Percentiles rank a stretch among this genome's conserved stretches.
Evolutionary conservation across 768 basidiomycete genomes (phyloP).

Genomic region (Xanthoconium purpureum): DNA sequence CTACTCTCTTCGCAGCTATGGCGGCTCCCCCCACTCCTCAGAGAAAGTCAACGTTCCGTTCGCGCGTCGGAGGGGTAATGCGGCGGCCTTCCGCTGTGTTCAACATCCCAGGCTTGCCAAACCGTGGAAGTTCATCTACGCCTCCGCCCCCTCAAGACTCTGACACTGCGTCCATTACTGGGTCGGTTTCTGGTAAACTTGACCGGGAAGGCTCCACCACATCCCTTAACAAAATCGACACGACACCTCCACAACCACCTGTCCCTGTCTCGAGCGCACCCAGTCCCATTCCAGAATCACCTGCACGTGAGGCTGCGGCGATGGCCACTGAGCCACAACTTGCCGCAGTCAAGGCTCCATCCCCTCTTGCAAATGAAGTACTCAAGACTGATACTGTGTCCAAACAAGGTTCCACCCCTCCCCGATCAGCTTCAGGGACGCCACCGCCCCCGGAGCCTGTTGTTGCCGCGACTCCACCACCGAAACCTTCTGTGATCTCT

Average conservation of each 20-base stretch:
- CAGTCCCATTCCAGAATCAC: constrained; percentile 70
- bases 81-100: constrained; percentile 61
- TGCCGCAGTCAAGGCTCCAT: constrained; percentile 33
- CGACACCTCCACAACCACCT: constrained; percentile 27
- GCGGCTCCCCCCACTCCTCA: constrained; percentile 30
- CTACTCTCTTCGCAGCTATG: constrained; percentile 22
- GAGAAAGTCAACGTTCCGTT: constrained; percentile 47
- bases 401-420: constrained; percentile 12
- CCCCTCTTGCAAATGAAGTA: constrained; percentile 40
- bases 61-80: constrained; percentile 58
- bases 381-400: constrained; percentile 17
- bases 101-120: constrained; percentile 37
- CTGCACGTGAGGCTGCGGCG: constrained; percentile 53
- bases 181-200: constrained; percentile 28
- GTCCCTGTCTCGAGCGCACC: constrained; percentile 34
- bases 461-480: constrained; percentile 14
- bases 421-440: constrained; percentile 21
- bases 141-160: constrained; percentile 27
- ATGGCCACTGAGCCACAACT: constrained; percentile 30
- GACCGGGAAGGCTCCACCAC: constrained; percentile 30
- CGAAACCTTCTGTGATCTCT: constrained; percentile 4
- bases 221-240: constrained; percentile 34
- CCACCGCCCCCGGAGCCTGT: constrained; percentile 16
- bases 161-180: constrained; percentile 25
- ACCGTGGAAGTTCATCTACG: constrained; percentile 25